Base-by-base conservation (phyloP, 352 stramenopile species). In the Phytophthora sp. region DNA sequence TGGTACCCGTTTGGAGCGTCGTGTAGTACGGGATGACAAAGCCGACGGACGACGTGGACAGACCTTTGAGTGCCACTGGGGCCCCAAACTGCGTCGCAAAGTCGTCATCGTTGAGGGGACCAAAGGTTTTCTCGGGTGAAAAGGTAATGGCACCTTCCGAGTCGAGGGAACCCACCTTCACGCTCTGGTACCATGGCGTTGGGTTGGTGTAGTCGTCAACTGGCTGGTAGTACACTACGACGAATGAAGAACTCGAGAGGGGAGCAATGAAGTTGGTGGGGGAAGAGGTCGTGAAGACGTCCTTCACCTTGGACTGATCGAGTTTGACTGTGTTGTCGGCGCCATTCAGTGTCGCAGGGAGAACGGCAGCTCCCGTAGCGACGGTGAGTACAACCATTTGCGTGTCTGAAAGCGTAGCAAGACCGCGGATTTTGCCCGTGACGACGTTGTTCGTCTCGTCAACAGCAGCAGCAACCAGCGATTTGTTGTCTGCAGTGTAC, bases 11-110 rank as follows among this genome's bases (percentile, higher is more conserved):
- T 13, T 55, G 33, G 44, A 69, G 16, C 16, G n/a, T 8, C 18
- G 24, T 63, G 68, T 75, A 88, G 71, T 87, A 89, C 21, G 74
- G 76, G 45, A 89, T 79, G 16, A 82, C 62, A 31, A 93, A 86
- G 6, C 62, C 62, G 13, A 16, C 41, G n/a, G 21, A 51, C 3
- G 53, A 69, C 9, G 58, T 53, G 15, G 27, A 47, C n/a, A 75
- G 61, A 0, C 54, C 49, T 18, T 57, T 61, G 7, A 89, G 65
- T 1, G 64, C 65, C 21, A 74, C 15, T 0, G 84, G 77, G 3
- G 71, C 54, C 8, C 73, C 80, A 42, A 86, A 88, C 20, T 70
- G 71, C 0, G 64, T 76, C 8, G n/a, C 59, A 30, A 66, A 38
- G 44, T 55, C 35, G 24, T 45, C 29, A 5, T 51, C 30, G 56